A percentile compares a stretch with the other conserved stretches of the same genome.
Evolutionary conservation across 2,329 filamentous ascomycete genomes (phyloP).

Genomic region (Calycina marina): DNA sequence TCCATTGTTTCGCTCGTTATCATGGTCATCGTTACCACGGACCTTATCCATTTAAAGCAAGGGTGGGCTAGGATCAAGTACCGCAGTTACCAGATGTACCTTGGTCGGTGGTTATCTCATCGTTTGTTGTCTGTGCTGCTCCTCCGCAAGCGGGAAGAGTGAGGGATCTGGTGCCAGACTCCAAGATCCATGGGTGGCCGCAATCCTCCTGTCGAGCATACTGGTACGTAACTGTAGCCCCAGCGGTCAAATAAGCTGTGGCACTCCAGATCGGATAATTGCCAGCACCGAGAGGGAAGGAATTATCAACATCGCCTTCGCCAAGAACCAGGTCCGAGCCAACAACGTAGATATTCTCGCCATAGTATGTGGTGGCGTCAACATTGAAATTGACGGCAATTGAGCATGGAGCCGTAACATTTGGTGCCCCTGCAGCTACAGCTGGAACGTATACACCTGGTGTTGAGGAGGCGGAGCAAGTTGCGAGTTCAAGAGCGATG

Average conservation of each 20-base stretch:
- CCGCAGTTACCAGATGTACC: slow-evolving; percentile 19
- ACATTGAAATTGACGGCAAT: slow-evolving; percentile 30
- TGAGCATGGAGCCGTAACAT: slow-evolving; percentile 15
- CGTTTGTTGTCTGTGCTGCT: slow-evolving; percentile 21
- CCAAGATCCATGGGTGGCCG: slow-evolving; percentile 28
- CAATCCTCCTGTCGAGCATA: slow-evolving; percentile 32
- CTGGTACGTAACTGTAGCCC: slow-evolving; percentile 29
- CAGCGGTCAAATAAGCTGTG: slow-evolving; percentile 27
- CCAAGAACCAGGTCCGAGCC: slow-evolving; percentile 30
- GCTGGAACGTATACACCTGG: slow-evolving; percentile 34
- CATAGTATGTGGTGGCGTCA: slow-evolving; percentile 31
- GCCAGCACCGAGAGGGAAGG: slow-evolving; percentile 25
- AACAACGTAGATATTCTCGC: slow-evolving; percentile 32
- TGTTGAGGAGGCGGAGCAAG: slow-evolving; percentile 32
- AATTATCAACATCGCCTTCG: slow-evolving; percentile 24
- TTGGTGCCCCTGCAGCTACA: slow-evolving; percentile 29
- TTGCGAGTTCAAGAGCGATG: slow-evolving; percentile 31
- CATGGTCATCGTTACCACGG: no score
- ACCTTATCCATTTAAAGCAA: no score
- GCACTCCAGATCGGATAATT: slow-evolving; percentile 33
- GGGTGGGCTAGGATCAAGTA: no score
- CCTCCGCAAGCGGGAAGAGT: slow-evolving; percentile 25
- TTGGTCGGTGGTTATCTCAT: slow-evolving; percentile 25
- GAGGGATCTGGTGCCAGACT: slow-evolving; percentile 29
- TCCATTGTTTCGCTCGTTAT: no score